These are phyloP conservation scores for Castanea mollissima DNA, from an alignment of 306 rosid genomes.

Conservation along the genomic window DNA sequence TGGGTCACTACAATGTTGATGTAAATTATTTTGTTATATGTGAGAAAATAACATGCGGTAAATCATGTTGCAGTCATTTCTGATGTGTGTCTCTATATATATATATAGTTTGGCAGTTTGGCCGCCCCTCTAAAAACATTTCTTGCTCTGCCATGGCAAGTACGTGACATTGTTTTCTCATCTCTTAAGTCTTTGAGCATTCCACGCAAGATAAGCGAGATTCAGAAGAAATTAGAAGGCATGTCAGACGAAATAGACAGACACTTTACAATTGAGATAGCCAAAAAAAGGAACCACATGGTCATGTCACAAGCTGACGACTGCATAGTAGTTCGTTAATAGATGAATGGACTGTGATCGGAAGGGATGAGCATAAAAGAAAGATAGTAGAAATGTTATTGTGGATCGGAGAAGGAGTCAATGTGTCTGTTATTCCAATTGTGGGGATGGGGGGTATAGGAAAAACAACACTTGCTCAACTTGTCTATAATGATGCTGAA, in stretches of 20 bases:
- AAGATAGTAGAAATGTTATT: background rate
- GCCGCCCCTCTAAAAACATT: no score
- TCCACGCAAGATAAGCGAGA: background rate
- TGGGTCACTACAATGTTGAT: no score
- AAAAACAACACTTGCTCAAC: no score
- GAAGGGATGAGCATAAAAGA: constrained; percentile 2
- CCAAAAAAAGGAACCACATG: no score
- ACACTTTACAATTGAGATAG: background rate
- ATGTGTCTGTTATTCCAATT: constrained; percentile 5
- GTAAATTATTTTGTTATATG: no score
- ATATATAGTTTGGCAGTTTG: no score
- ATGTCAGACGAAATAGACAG: constrained; percentile 9
- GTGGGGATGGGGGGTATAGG: no score
- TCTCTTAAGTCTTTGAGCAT: background rate
- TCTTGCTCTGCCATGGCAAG: background rate
- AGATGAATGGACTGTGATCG: constrained; percentile 2
- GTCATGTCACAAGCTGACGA: no score
- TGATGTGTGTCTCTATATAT: no score
- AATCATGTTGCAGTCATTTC: no score
- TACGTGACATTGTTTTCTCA: background rate
- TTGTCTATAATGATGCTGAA: no score
- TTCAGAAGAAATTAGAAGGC: constrained; percentile 2
- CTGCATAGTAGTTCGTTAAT: constrained; percentile 7
- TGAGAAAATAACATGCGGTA: no score
- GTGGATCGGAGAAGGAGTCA: background rate